Conservation (phyloP, 2,329 filamentous ascomycete species). For the Neoarthrinium moseri region DNA sequence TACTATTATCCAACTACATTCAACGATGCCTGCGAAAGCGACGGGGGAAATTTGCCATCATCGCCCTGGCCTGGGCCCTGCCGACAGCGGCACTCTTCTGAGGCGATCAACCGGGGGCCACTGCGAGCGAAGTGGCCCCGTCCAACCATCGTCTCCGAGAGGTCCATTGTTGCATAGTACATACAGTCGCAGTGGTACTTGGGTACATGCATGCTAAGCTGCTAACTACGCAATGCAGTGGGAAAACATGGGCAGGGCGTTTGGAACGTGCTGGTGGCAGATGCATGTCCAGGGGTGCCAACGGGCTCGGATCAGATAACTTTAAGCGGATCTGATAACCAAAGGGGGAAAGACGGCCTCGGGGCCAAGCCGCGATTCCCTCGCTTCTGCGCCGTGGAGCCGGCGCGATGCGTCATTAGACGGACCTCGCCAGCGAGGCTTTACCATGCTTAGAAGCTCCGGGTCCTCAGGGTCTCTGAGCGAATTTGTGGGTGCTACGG, state of each 20-base stretch:
- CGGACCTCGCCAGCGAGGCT: constrained; percentile 2
- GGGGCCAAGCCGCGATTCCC: constrained; percentile 3
- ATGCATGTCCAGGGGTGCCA: not conserved
- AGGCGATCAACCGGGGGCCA: constrained; percentile 4
- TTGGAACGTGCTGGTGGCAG: not conserved
- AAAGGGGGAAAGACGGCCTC: constrained; percentile 4
- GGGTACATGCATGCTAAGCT: constrained; percentile 2
- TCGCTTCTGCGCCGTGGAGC: constrained; percentile 3
- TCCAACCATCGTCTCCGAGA: not conserved
- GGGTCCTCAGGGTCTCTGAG: not conserved
- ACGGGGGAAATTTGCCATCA: not conserved
- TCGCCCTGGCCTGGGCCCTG: not conserved
- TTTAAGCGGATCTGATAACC: constrained; percentile 9
- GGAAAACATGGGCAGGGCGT: not conserved
- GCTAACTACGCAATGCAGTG: not conserved
- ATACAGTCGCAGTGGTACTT: too few relatives aligned
- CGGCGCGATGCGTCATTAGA: constrained; percentile 7
- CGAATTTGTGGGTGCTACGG: not conserved
- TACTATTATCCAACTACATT: not conserved
- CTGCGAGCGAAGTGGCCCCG: not conserved
- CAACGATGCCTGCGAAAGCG: not conserved
- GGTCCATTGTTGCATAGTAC: not conserved
- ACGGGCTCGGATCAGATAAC: constrained; percentile 8
- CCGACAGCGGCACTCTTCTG: constrained; percentile 3
- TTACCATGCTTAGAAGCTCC: constrained; percentile 4